These are phyloP conservation scores for Maudiozyma bulderi DNA, from an alignment of 805 yeast genomes.

Conservation along the genomic window DNA sequence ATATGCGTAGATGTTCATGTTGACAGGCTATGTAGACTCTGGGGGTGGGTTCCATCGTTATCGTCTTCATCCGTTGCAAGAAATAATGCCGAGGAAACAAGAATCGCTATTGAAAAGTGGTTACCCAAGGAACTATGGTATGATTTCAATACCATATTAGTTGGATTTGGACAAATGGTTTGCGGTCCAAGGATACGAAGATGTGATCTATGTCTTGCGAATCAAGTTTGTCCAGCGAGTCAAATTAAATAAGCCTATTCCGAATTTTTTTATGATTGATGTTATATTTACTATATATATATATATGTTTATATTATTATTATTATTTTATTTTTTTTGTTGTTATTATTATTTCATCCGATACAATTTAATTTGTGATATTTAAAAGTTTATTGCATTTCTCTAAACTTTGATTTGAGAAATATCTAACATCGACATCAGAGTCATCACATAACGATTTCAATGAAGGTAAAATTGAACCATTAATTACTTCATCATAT, in stretches of 20 bases:
- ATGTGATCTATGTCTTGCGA: constrained; percentile 64
- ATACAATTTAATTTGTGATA: background rate
- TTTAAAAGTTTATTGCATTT: constrained; percentile 14
- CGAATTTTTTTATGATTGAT: too few species aligned
- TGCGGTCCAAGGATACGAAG: constrained; percentile 62
- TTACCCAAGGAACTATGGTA: constrained; percentile 65
- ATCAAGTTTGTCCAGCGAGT: constrained; percentile 43
- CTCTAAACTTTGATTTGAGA: constrained; percentile 57
- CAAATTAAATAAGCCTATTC: background rate
- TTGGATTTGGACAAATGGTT: constrained; percentile 86
- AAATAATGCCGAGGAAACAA: constrained; percentile 64
- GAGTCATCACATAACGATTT: constrained; percentile 56
- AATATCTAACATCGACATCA: constrained; percentile 86
- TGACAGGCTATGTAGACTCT: constrained; percentile 66
- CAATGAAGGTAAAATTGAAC: constrained; percentile 54
- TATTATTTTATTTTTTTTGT: background rate
- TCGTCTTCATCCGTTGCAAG: constrained; percentile 5
- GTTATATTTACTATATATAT: background rate
- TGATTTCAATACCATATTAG: constrained; percentile 74
- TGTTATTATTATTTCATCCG: background rate
- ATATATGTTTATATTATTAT: background rate
- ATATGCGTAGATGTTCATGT: constrained; percentile 91
- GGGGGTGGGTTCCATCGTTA: constrained; percentile 52
- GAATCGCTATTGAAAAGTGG: constrained; percentile 62
- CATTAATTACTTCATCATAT: constrained; percentile 32